These are phyloP conservation scores for Fraxinus baroniana DNA, from an alignment of 305 asterid genomes.

Conservation along the genomic window DNA sequence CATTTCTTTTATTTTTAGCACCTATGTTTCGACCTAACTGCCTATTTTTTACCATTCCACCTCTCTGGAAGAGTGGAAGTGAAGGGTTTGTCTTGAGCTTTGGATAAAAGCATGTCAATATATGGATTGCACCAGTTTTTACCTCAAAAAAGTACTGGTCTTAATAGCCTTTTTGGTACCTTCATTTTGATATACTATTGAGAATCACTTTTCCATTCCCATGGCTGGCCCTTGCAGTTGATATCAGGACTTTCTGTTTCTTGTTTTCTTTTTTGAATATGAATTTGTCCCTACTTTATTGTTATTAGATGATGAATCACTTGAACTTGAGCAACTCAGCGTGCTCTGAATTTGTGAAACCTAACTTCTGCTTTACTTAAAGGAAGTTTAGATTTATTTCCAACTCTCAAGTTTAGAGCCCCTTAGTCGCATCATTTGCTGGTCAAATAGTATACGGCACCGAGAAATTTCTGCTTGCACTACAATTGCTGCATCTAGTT, in stretches of 20 bases:
- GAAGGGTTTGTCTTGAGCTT: neutral
- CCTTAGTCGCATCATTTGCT: neutral
- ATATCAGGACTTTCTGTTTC: neutral
- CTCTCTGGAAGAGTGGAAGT: neutral
- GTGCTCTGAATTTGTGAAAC: neutral
- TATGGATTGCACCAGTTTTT: neutral
- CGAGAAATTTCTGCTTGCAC: neutral
- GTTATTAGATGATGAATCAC: neutral
- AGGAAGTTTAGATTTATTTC: neutral
- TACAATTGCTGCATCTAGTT: neutral
- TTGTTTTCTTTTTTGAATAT: neutral
- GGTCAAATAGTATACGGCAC: neutral
- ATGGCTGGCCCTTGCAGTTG: neutral
- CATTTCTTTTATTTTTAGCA: neutral
- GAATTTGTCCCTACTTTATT: neutral
- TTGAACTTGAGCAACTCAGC: neutral
- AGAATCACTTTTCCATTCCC: neutral
- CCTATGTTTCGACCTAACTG: neutral
- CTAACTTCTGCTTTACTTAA: neutral
- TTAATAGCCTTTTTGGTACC: neutral
- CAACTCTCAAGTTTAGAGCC: neutral
- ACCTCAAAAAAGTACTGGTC: neutral
- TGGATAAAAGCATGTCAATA: neutral
- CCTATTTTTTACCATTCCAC: neutral
- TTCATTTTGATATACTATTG: neutral